Conservation (phyloP, 2,329 filamentous ascomycete genomes). For the Hymenotorrendiella dingleyae region DNA sequence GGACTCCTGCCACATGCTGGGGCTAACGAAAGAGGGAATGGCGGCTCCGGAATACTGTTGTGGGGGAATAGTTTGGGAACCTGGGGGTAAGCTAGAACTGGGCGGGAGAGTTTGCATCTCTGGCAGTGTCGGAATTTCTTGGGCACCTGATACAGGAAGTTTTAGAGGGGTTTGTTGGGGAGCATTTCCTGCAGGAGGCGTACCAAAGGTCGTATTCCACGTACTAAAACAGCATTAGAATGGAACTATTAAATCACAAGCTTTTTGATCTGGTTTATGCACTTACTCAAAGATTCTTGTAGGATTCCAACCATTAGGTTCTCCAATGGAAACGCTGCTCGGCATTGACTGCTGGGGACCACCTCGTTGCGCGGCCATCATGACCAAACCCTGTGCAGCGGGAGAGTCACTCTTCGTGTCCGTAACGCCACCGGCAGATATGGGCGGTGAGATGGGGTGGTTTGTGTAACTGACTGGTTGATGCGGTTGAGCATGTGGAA, state of each 20-base stretch:
- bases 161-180: constrained; percentile 32
- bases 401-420: constrained; percentile 72
- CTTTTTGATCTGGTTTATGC: too few species aligned
- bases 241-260: too few species aligned
- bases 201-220: constrained; percentile 93
- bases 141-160: constrained; percentile 29
- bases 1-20: constrained; percentile 69
- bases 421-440: constrained; percentile 63
- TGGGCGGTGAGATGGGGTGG: constrained; percentile 75
- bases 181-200: constrained; percentile 30
- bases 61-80: constrained; percentile 41
- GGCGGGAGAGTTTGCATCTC: constrained; percentile 45
- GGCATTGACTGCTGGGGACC: constrained; percentile 47
- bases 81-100: constrained; percentile 38
- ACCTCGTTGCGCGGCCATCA: constrained; percentile 53
- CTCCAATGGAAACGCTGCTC: constrained; percentile 54
- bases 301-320: constrained; percentile 73
- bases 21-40: constrained; percentile 57
- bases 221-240: too few species aligned
- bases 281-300: constrained; percentile 85
- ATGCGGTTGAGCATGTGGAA: constrained; percentile 44
- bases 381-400: constrained; percentile 63
- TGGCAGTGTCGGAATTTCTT: constrained; percentile 43
- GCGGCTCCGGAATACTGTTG: constrained; percentile 48
- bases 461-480: constrained; percentile 60